phyloP scores from a whole-genome alignment of 768 basidiomycete genomes.

The Suillus subaureus region DNA sequence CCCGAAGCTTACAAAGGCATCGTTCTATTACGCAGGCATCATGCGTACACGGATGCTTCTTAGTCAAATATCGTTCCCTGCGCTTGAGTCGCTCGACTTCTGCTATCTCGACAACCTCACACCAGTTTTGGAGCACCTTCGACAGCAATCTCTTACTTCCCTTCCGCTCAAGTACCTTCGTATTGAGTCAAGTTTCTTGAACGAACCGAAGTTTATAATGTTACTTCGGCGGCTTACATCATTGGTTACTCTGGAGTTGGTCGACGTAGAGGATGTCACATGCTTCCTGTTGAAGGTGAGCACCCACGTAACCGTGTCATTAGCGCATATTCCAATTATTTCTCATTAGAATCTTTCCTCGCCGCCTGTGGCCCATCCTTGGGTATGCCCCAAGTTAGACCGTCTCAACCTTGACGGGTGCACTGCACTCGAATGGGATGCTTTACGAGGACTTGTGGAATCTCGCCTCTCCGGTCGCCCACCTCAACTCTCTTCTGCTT shows the following conservation, averaged over 20 bases:
- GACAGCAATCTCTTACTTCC: conserved; percentile 70
- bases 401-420: conserved; percentile 72
- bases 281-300: conserved; percentile 68
- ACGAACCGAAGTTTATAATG: conserved; percentile 69
- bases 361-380: conserved; percentile 57
- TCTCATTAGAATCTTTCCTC: conserved; percentile 59
- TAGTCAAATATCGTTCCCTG: conserved; percentile 68
- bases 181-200: conserved; percentile 76
- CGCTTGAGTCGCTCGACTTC: conserved; percentile 69
- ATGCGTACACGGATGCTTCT: conserved; percentile 66
- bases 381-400: conserved; percentile 75
- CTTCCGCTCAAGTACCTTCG: conserved; percentile 68
- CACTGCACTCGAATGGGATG: conserved; percentile 77
- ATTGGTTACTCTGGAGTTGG: conserved; percentile 65
- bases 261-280: conserved; percentile 78
- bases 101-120: conserved; percentile 79
- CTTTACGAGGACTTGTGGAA: conserved; percentile 74
- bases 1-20: conserved; percentile 63
- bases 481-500: conserved; percentile 45
- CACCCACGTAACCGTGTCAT: conserved; percentile 3
- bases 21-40: conserved; percentile 82
- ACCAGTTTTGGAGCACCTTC: conserved; percentile 64
- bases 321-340: conserved; percentile 15
- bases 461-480: conserved; percentile 53
- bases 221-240: conserved; percentile 67